Evolutionary conservation across 768 basidiomycete species (phyloP), one percentile per base, ranked within the genome.

Genomic region (Fomitopsis pulvina): DNA sequence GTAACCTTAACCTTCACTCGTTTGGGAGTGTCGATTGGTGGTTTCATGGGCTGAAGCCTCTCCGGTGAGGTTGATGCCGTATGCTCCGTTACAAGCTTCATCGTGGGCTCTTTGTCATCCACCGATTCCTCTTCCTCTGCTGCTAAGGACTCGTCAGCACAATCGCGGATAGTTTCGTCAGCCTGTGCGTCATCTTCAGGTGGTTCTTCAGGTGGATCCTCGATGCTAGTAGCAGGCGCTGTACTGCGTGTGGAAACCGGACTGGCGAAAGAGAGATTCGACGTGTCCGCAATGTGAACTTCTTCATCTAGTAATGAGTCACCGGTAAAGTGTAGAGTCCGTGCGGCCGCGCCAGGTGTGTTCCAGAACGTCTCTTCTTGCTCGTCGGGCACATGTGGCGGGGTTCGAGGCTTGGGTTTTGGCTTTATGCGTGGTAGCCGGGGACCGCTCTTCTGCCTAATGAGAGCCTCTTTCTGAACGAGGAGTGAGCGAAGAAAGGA

Each of bases 351-450:
- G 29, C 65, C 68, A 6, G 83, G 80, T 0, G 83, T 81, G 26
- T 72, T 75, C 81, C 83, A 85, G 59, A 84, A 81, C 37, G 70
- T 71, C 30, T 80, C 75, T 60, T 85, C 83, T 24, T 75, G 68
- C 9, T 52, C 69, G 59, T 65, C 70, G 4, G 55, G 46, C 1
- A 44, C 34, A 10, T 50, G 62, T 48, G 21, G 66, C 14, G 54
- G 58, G 42, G 59, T 55, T 45, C 54, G 59, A 41, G 49, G 52
- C 41, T 53, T 61, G 21, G 59, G 50, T 32, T 50, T 53, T 56
- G 51, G 50, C 45, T 12, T 59, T 57, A 60, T 30, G 20, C 55
- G 56, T 21, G 40, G 51, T 3, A 37, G 38, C 12, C 16, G 52
- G 8, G 49, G 38, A 11, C 52, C 21, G 10, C 52, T 30, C 28